Evolutionary conservation across 2,329 filamentous ascomycete species (phyloP).

Genomic region (Penicillium polonicum): DNA sequence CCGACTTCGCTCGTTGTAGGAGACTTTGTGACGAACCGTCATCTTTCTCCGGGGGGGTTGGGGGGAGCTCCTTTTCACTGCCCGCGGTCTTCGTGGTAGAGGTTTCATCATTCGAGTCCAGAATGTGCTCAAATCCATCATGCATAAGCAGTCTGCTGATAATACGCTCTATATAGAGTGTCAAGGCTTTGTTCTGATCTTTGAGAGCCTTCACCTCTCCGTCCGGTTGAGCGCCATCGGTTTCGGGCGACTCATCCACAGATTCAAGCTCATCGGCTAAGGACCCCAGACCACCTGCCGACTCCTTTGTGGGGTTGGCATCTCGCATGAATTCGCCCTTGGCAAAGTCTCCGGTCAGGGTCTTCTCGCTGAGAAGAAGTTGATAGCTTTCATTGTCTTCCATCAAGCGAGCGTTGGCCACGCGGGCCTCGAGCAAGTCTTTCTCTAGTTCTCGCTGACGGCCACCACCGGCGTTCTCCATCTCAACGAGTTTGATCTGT

Average conservation of each 20-base stretch:
- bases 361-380: slow-evolving; percentile 89
- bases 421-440: slow-evolving; percentile 83
- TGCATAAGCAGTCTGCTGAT: slow-evolving; percentile 92
- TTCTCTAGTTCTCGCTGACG: slow-evolving; percentile 87
- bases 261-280: slow-evolving; percentile 88
- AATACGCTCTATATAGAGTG: slow-evolving; percentile 98
- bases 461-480: slow-evolving; percentile 88
- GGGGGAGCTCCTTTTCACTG: slow-evolving; percentile 78
- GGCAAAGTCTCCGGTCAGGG: slow-evolving; percentile 87
- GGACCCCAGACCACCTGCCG: slow-evolving; percentile 48
- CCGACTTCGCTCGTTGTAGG: slow-evolving; percentile 61
- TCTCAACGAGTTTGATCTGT: slow-evolving; percentile 91
- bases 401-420: slow-evolving; percentile 94
- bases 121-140: slow-evolving; percentile 90
- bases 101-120: slow-evolving; percentile 65
- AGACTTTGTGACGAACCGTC: slow-evolving; percentile 48
- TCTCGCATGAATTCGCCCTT: slow-evolving; percentile 74
- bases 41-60: slow-evolving; percentile 62
- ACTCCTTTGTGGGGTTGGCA: slow-evolving; percentile 46
- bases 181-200: slow-evolving; percentile 96
- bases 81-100: slow-evolving; percentile 27
- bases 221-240: slow-evolving; percentile 66
- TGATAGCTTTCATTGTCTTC: slow-evolving; percentile 99
- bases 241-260: slow-evolving; percentile 59
- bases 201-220: slow-evolving; percentile 74